Evolutionary conservation across 345 rosid species (phyloP), one percentile per base, ranked within the genome.

Genomic region (Noccaea caerulescens): DNA sequence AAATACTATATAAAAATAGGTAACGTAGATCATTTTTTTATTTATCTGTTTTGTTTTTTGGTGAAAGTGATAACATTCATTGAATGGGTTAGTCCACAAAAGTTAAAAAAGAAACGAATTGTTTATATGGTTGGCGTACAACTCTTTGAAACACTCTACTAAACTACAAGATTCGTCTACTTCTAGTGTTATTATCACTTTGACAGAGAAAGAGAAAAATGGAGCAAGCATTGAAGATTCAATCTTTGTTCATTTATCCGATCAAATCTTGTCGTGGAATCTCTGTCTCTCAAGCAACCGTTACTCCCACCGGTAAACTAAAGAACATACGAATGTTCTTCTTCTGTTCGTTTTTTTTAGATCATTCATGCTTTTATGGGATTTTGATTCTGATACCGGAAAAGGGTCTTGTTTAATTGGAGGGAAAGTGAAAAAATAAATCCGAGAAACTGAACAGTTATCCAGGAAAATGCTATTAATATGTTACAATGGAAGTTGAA

Each of bases 201-300:
- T 10, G 43, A 10, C 1, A 39, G 3, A 37, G 10, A 37, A 1
- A 42, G 8, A 20, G 44, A 66, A 46, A 14, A 6, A 67, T 58
- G 73, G 73, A 58, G 50, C 9, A 66, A 51, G 39, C 25, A 38
- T 13, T 52, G 1, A 80, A 54, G 60, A 80, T 89, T 41, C 39
- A 70, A 4, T 87, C 96, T 55, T 72, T 91, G 59, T 77, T 89
- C 50, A 60, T 91, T 9, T 91, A 89, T 76, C 97, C 93, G 3
- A 37, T 91, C 2, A 91, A 91, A 72, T 86, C 96, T 41, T 89
- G 92, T 81, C 87, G 92, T 46, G 97, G 90, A 69, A 87, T 89
- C 44, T 87, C 93, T 52, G 85, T 82, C 5, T 58, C 87, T 80
- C 83, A 73, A 1, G 93, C 96, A 3, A 82, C 88, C 11, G 79